Evolutionary conservation across 2,329 filamentous ascomycete genomes (phyloP).

Genomic region (Aspergillus sergii): DNA sequence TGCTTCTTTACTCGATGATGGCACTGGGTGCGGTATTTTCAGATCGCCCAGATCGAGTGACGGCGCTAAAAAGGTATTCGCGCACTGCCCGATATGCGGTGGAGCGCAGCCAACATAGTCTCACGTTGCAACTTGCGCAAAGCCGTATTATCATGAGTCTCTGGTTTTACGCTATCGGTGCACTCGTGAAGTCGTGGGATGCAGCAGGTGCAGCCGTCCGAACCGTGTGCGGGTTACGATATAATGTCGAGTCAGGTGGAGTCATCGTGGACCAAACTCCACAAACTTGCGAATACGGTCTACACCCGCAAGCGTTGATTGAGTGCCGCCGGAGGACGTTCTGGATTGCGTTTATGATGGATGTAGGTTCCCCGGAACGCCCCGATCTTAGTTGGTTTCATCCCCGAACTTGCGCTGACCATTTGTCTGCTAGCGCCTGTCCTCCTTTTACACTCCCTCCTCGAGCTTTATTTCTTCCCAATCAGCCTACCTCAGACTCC

Average conservation of each 20-base stretch:
- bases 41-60: constrained; percentile 46
- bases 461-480: constrained; percentile 62
- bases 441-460: constrained; percentile 59
- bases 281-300: constrained; percentile 57
- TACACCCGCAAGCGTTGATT: constrained; percentile 60
- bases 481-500: constrained; percentile 68
- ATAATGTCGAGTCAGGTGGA: constrained; percentile 64
- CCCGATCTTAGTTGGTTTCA: constrained; percentile 13
- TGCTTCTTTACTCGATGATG: constrained; percentile 64
- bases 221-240: constrained; percentile 60
- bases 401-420: constrained; percentile 18
- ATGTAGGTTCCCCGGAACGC: constrained; percentile 48
- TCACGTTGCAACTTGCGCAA: constrained; percentile 67
- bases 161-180: constrained; percentile 65
- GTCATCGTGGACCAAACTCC: constrained; percentile 50
- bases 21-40: constrained; percentile 61
- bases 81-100: constrained; percentile 62
- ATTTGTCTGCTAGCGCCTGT: constrained; percentile 53
- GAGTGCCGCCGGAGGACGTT: constrained; percentile 72
- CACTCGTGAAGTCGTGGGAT: constrained; percentile 64
- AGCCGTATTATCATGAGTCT: constrained; percentile 67
- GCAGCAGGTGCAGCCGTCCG: constrained; percentile 65
- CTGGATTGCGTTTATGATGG: constrained; percentile 71
- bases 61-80: constrained; percentile 52
- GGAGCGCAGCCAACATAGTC: constrained; percentile 52